Percentiles rank a stretch among this genome's conserved stretches.
phyloP scores from a whole-genome alignment of 192 early-diverging fungal genomes.

The Phycomyces nitens region DNA sequence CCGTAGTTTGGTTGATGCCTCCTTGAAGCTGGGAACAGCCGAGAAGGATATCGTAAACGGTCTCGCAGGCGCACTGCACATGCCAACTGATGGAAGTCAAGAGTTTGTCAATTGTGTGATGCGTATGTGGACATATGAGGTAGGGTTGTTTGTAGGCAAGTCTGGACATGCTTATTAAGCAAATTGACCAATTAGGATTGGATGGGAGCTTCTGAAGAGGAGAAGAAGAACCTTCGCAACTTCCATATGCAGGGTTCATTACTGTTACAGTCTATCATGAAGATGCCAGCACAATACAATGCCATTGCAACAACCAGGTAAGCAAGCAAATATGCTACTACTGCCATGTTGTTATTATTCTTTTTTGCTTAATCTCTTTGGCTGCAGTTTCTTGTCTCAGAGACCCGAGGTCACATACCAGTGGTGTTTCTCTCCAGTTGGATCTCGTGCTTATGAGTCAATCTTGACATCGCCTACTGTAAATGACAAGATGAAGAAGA shows the following conservation, averaged over 20 bases:
- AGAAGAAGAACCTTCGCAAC: conserved; percentile 43
- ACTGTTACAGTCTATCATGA: conserved; percentile 60
- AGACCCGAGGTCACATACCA: conserved; percentile 40
- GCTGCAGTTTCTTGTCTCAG: conserved; percentile 54
- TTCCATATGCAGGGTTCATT: conserved; percentile 67
- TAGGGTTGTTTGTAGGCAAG: conserved; percentile 6
- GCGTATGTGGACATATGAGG: conserved; percentile 55
- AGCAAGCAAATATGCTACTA: background rate
- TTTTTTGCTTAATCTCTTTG: background rate
- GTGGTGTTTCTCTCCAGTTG: conserved; percentile 64
- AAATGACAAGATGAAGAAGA: conserved; percentile 61
- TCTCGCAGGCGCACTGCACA: conserved; percentile 49
- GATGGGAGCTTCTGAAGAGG: conserved; percentile 24
- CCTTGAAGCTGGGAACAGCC: conserved; percentile 50
- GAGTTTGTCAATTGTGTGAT: conserved; percentile 59
- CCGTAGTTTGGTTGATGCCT: conserved; percentile 64
- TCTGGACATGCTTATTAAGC: background rate
- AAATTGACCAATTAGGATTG: conserved; percentile 14
- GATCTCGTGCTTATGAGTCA: conserved; percentile 72
- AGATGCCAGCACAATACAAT: conserved; percentile 57
- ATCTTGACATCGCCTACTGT: conserved; percentile 56
- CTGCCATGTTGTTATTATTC: too few relatives aligned
- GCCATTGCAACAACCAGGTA: conserved; percentile 51
- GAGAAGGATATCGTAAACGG: conserved; percentile 60
- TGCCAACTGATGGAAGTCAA: conserved; percentile 39